Conservation (phyloP, 148 eudicot genomes). For the Heliamphora exappendiculata region DNA sequence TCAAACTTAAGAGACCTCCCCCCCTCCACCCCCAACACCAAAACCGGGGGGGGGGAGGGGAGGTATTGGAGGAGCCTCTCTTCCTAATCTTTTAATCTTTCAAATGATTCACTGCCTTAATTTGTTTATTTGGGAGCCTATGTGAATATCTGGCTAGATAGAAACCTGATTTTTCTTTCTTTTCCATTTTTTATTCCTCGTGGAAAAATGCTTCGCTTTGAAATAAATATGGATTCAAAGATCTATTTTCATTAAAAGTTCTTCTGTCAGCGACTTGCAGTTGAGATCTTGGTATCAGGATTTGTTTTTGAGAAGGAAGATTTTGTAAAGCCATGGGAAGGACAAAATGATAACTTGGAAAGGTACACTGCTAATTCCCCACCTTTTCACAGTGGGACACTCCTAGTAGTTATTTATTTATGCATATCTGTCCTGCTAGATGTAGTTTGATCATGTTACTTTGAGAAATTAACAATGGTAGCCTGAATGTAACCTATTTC, state of each 20-base stretch:
- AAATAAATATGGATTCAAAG: constrained; percentile 8
- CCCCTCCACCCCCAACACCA: too few species aligned
- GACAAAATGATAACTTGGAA: constrained; percentile 64
- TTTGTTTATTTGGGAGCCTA: not conserved
- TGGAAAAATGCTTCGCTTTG: not conserved
- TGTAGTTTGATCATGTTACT: not conserved
- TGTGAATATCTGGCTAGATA: not conserved
- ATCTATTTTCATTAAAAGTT: constrained; percentile 14
- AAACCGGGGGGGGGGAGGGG: too few species aligned
- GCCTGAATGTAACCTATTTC: not conserved
- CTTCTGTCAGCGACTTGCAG: constrained; percentile 77
- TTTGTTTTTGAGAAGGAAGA: constrained; percentile 83
- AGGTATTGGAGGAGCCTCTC: too few species aligned
- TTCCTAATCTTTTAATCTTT: not conserved
- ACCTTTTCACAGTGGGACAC: not conserved
- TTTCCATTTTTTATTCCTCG: not conserved
- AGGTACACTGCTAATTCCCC: constrained; percentile 35
- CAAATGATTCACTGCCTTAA: not conserved
- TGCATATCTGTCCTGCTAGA: not conserved
- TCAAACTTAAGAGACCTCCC: not conserved
- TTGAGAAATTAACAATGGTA: not conserved
- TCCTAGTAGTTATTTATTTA: not conserved
- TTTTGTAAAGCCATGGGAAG: constrained; percentile 92
- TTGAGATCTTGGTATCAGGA: constrained; percentile 82
- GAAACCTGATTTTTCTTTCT: not conserved